Base-by-base conservation (phyloP, 305 asterid genomes). In the Ruellia speciosa region DNA sequence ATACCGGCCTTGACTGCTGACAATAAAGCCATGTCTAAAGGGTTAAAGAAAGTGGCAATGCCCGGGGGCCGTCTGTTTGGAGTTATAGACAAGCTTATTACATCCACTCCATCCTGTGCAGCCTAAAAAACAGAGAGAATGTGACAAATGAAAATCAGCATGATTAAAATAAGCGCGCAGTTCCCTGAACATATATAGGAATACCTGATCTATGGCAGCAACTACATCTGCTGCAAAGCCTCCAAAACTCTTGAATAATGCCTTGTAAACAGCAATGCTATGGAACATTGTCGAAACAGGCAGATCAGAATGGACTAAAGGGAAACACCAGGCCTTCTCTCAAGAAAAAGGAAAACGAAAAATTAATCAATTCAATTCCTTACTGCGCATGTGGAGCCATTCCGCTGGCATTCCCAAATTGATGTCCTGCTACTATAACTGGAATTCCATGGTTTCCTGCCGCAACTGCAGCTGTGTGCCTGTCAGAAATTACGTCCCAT, bases 351-450 rank as follows among this genome's bases (percentile, higher is more conserved):
- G 31, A 24, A 24, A 24, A 24, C 4, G 31, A 24, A 24, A 24
- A 15, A 0, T 9, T 14, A 15, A 14, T 47, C 52, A 7, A 16
- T 52, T 39, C 28, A 60, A 69, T 47, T 64, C 39, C 97, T 81
- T 86, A 93, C 99, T 93, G 99, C 28, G 99, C 60, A 70, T 88
- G 97, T 64, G 97, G 99, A 71, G 99, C 97, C 97, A 93, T 93
- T 63, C 99, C 99, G 73, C 99, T 93, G 54, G 99, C 99, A 79
- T 93, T 80, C 62, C 99, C 99, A 70, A 93, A 88, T 56, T 66
- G 60, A 79, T 93, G 89, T 12, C 87, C 97, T 69, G 97, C 86
- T 65, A 88, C 99, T 60, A 86, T 83, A 57, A 93, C 99, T 58
- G 79, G 73, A 72, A 93, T 70, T 57, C 97, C 99, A 63, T 93